Base-by-base conservation (phyloP, 2,329 filamentous ascomycete species). In the Xylaria arbuscula region DNA sequence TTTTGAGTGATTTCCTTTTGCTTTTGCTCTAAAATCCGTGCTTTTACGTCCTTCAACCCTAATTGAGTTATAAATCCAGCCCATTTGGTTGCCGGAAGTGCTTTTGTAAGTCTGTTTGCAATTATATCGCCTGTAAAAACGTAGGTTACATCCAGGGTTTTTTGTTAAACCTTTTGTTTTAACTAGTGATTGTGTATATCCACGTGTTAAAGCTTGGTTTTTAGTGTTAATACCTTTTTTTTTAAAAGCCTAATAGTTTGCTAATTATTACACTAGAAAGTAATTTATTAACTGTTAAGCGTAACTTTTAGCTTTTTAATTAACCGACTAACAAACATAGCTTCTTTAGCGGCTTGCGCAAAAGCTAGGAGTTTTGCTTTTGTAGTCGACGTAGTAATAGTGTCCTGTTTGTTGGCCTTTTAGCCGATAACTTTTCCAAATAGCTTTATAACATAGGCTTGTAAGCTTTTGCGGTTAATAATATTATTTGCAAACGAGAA, bases 291-390 rank as follows among this genome's bases (percentile, higher is more conserved):
- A 11, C 13, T 3, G 1, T 60, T n/a, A 1, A 58, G 2, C 8
- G 3, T 42, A 11, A 67, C 19, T 10, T 54, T 32, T 1, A 63
- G 19, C 22, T 67, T n/a, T 5, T 24, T 28, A 11, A 63, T 53
- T 7, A 67, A 22, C 7, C 54, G 13, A 2, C n/a, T 45, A 3
- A 63, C 45, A 28, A 34, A 63, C 15, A 67, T 47, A 15, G 28
- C 36, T 36, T 67, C 54, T 13, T 67, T 63, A 2, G 28, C 48
- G 7, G 60, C 53, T 53, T 62, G 58, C 17, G 64, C 64, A 10
- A 66, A 28, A 1, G 59, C 59, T 1, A 67, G 22, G 1, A 63
- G n/a, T 5, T 67, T 47, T 8, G 59, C 59, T 28, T 67, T 38
- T 5, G 36, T 67, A 2, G 64, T 67, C 17, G 47, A 58, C 0